Conservation (phyloP, 1,139 yeast genomes). For the Hemisphaericaspora xylanilytica region DNA sequence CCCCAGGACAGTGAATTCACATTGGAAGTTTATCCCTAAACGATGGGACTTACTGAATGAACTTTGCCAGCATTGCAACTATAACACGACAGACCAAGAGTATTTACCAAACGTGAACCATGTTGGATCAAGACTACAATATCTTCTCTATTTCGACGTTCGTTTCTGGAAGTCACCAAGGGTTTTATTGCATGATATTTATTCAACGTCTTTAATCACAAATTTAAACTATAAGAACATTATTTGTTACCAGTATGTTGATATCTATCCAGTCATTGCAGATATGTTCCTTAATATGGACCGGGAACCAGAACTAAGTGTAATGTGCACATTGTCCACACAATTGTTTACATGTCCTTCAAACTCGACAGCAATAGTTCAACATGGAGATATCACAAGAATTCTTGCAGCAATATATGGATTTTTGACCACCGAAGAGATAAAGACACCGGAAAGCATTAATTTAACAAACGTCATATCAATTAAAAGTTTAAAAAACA, state of each 20-base stretch:
- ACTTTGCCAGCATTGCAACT: conserved; percentile 47
- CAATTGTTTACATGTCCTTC: conserved; percentile 86
- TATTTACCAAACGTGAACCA: conserved; percentile 29
- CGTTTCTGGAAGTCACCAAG: conserved; percentile 73
- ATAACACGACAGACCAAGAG: conserved; percentile 32
- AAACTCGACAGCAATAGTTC: conserved; percentile 65
- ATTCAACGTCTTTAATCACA: conserved; percentile 68
- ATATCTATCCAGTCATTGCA: conserved; percentile 74
- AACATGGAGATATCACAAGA: conserved; percentile 68
- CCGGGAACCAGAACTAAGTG: conserved; percentile 78
- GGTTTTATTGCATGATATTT: conserved; percentile 60
- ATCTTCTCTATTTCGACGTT: conserved; percentile 65
- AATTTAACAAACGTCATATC: conserved; percentile 42
- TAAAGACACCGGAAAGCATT: conserved; percentile 47
- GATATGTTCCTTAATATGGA: conserved; percentile 71
- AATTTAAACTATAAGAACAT: conserved; percentile 57
- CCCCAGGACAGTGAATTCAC: conserved; percentile 14
- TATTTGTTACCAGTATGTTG: conserved; percentile 77
- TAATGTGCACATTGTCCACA: conserved; percentile 74
- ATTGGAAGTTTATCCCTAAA: conserved; percentile 40
- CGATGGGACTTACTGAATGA: conserved; percentile 43
- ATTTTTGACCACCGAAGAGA: conserved; percentile 57
- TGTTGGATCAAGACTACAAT: conserved; percentile 74
- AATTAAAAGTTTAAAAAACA: conserved; percentile 58
- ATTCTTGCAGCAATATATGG: conserved; percentile 67